Evolutionary conservation across 345 rosid species (phyloP), one percentile per base, ranked within the genome.

Genomic region (Boechera divaricarpa): DNA sequence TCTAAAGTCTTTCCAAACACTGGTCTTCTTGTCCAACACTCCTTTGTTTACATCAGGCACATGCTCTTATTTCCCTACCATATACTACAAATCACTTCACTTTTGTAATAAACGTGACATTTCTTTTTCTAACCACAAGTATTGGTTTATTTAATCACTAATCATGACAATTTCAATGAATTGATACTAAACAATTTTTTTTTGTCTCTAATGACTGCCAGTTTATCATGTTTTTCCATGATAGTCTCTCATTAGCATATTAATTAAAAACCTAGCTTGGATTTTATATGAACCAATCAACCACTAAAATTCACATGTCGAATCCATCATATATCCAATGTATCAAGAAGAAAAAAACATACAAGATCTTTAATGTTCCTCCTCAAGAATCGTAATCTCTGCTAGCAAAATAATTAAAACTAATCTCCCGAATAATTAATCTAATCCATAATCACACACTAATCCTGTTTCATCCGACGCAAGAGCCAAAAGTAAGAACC

Each of bases 311-410:
- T 73, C 82, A 79, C 82, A 73, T 79, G 82, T 61, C 35, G 48
- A 67, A 53, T 67, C 77, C 81, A 66, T 67, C 35, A 16, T 51
- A 77, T 31, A 57, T 78, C 69, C 82, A 79, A 42, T 73, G 82
- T 26, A 79, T 61, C 45, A 53, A 59, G 74, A 73, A 73, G 70
- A 73, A 67, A 54, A 78, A 79, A 79, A 52, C 82, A 79, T 5
- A 60, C 69, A 72, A 79, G 74, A 73, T 79, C 74, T 73, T 66
- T 44, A 5, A 32, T 73, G 74, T 28, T 61, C 70, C 70, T 58
- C 63, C 39, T 29, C 16, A 10, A 42, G 52, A 61, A 67, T 62
- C 74, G 48, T 73, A 72, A 24, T 60, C 13, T 63, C 49, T 31
- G 15, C 24, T 38, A 44, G 45, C 36, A 39, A 42, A 66, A 49